A percentile compares a stretch with the other conserved stretches of the same genome.
phyloP scores from a whole-genome alignment of 73 alveolate species.

The Paramecium sonneborni region DNA sequence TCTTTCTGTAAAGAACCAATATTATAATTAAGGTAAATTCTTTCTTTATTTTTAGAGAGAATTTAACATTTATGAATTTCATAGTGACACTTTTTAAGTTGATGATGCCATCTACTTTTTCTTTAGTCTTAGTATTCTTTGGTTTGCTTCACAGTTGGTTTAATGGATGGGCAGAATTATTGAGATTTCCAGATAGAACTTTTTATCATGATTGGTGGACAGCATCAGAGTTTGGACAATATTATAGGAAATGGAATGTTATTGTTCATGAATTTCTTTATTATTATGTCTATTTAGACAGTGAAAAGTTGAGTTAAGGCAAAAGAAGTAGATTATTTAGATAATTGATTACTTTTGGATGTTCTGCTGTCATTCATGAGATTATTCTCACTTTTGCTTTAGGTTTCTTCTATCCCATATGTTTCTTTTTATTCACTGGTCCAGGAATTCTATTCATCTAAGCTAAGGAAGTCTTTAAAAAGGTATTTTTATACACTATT shows the following conservation, averaged over 20 bases:
- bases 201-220: constrained; percentile 95
- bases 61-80: constrained; percentile 64
- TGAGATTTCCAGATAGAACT: constrained; percentile 82
- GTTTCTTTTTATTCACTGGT: constrained; percentile 86
- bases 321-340: constrained; percentile 61
- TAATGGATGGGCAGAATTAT: constrained; percentile 83
- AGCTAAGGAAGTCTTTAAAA: constrained; percentile 2
- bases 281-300: constrained; percentile 83
- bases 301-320: constrained; percentile 77
- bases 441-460: constrained; percentile 85
- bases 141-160: constrained; percentile 89
- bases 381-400: constrained; percentile 79
- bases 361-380: constrained; percentile 87
- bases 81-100: constrained; percentile 65
- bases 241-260: constrained; percentile 90
- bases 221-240: constrained; percentile 83
- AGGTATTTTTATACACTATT: background rate
- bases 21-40: constrained; percentile 53
- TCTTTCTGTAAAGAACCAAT: constrained; percentile 74
- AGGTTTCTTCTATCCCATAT: constrained; percentile 86
- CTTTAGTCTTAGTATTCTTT: constrained; percentile 77
- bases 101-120: constrained; percentile 81
- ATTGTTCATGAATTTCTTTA: constrained; percentile 90
- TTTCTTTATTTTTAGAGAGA: constrained; percentile 19
- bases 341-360: constrained; percentile 73